Evolutionary conservation across 2,329 filamentous ascomycete species (phyloP).

Genomic region (Fusarium humuli): DNA sequence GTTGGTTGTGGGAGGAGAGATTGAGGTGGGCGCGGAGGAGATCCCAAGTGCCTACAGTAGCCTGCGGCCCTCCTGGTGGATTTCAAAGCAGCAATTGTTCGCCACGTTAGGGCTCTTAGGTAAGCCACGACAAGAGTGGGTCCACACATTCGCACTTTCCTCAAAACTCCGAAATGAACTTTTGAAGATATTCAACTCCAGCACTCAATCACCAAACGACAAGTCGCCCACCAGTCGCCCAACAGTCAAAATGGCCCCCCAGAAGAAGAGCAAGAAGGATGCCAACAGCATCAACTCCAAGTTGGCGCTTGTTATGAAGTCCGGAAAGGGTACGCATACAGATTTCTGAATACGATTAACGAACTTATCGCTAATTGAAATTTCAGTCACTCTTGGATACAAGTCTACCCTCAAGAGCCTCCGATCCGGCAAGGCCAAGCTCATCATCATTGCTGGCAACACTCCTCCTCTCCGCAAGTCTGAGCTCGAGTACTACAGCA

Average conservation of each 20-base stretch:
- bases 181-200: conserved; percentile 44
- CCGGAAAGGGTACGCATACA: conserved; percentile 75
- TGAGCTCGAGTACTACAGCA: conserved; percentile 95
- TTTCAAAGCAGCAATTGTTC: not conserved
- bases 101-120: not conserved
- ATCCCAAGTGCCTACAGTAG: conserved; percentile 42
- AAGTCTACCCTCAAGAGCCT: conserved; percentile 79
- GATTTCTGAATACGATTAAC: not conserved
- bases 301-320: conserved; percentile 73
- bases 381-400: conserved; percentile 56
- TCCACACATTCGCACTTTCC: conserved; percentile 16
- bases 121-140: not conserved
- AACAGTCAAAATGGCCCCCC: conserved; percentile 71
- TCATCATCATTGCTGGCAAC: conserved; percentile 94
- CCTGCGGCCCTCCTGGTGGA: not conserved
- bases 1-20: conserved; percentile 54
- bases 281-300: conserved; percentile 75
- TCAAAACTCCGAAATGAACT: conserved; percentile 41
- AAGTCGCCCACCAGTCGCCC: conserved; percentile 48
- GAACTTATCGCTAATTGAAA: conserved; percentile 27
- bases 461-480: conserved; percentile 97
- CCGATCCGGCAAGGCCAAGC: conserved; percentile 97
- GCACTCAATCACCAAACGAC: conserved; percentile 50
- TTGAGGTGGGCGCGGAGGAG: conserved; percentile 41
- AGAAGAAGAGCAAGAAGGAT: conserved; percentile 89